These are phyloP conservation scores for Ganoderma sinense DNA, from an alignment of 1,284 basidiomycete species.

Conservation along the genomic window DNA sequence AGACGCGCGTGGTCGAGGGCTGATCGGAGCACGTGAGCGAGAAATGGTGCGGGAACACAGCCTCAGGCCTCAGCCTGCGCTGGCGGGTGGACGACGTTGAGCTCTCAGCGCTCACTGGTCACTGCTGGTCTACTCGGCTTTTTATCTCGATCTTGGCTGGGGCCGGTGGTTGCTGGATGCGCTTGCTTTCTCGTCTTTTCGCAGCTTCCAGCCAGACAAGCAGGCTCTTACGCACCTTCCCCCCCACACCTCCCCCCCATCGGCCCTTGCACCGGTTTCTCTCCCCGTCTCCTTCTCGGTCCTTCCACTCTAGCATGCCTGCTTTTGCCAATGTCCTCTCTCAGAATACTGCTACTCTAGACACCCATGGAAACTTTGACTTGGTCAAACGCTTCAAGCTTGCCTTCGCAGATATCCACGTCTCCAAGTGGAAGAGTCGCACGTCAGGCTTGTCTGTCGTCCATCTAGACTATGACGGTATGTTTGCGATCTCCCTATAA, in stretches of 20 bases:
- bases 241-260: constrained; percentile 16
- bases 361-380: constrained; percentile 79
- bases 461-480: constrained; percentile 86
- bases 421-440: constrained; percentile 88
- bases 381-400: constrained; percentile 76
- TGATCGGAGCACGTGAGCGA: constrained; percentile 8
- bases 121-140: constrained; percentile 4
- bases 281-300: constrained; percentile 10
- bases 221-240: constrained; percentile 26
- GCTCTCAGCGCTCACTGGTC: too few relatives aligned
- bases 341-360: constrained; percentile 22
- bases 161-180: constrained; percentile 28
- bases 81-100: not conserved
- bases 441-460: constrained; percentile 81
- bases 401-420: constrained; percentile 76
- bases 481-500: constrained; percentile 22
- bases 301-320: constrained; percentile 34
- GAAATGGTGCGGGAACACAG: not conserved
- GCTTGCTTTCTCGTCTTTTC: constrained; percentile 29
- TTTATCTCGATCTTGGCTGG: constrained; percentile 12
- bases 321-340: constrained; percentile 21
- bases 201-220: constrained; percentile 27
- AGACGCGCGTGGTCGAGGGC: not conserved
- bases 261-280: constrained; percentile 15
- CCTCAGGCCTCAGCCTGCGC: not conserved